phyloP scores from a whole-genome alignment of 257 asterid species.

The Asclepias syriaca region DNA sequence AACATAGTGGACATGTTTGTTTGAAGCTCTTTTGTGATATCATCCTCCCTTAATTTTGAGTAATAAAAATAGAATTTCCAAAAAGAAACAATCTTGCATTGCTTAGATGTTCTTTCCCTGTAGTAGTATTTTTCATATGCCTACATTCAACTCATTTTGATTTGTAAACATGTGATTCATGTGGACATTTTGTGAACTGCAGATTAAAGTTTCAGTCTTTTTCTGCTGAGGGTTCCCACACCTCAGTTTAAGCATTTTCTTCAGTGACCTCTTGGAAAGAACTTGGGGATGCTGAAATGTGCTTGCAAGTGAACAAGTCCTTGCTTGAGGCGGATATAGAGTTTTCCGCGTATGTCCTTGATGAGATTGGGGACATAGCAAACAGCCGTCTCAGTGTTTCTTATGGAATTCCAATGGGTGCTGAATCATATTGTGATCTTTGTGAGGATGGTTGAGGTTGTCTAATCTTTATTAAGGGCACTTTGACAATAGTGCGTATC shows the following conservation, averaged over 20 bases:
- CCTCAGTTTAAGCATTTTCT: not conserved
- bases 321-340: constrained; percentile 26
- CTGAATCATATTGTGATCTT: constrained; percentile 29
- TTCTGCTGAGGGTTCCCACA: not conserved
- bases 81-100: not conserved
- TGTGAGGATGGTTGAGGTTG: constrained; percentile 60
- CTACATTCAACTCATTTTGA: not conserved
- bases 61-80: not conserved
- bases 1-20: not conserved
- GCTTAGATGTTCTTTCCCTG: not conserved
- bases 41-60: not conserved
- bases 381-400: not conserved
- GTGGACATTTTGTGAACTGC: not conserved
- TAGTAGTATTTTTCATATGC: not conserved
- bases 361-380: constrained; percentile 38
- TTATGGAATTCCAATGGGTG: constrained; percentile 15
- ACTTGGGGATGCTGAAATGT: constrained; percentile 90
- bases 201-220: not conserved
- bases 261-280: constrained; percentile 13
- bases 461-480: constrained; percentile 8
- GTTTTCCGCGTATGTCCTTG: constrained; percentile 35
- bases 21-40: not conserved
- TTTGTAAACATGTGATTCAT: not conserved
- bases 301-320: constrained; percentile 37
- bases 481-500: constrained; percentile 1